Evolutionary conservation across 129 eudicot species (phyloP), one percentile per base, ranked within the genome.

Genomic region (Chrysanthemum makinoi): DNA sequence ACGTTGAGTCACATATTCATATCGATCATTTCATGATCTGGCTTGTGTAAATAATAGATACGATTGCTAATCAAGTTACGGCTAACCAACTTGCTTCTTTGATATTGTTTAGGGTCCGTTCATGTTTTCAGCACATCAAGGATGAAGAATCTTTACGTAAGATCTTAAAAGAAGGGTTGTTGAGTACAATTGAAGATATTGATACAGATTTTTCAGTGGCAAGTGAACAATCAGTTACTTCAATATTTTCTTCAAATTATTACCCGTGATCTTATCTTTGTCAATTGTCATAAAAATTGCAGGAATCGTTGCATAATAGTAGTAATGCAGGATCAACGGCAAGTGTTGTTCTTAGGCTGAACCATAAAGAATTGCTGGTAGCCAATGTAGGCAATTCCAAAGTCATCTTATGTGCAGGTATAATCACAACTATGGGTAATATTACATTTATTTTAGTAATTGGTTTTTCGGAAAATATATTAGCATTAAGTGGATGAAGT

Each of bases 321-420:
- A 76, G 47, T 57, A 44, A 14, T 69, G 77, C 96, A 0, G 96
- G 96, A 50, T 84, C 93, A 20, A 89, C 96, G 24, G 90, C 79
- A 46, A 80, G 80, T 33, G 82, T 84, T 76, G 83, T 72, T 59
- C 80, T 89, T 80, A 59, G 84, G 75, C 39, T 80, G 43, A 76
- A 89, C 51, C 77, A 80, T 63, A 44, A 80, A 73, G 56, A 82
- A 70, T 20, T 86, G 16, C 14, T 89, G n/a, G 83, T 82, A 59
- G 93, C 80, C 28, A 76, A 74, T 68, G 66, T 86, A 17, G 96
- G 92, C 47, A 92, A 89, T 78, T 89, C 96, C 50, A 84, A 80
- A 65, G 96, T 86, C 56, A 72, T 89, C 62, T 47, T 89, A 65
- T 89, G 96, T 83, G 70, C 89, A 19, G 66, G 79, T 57, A 66